Conservation (phyloP, 805 yeast genomes). For the Starmerella stigmatis region DNA sequence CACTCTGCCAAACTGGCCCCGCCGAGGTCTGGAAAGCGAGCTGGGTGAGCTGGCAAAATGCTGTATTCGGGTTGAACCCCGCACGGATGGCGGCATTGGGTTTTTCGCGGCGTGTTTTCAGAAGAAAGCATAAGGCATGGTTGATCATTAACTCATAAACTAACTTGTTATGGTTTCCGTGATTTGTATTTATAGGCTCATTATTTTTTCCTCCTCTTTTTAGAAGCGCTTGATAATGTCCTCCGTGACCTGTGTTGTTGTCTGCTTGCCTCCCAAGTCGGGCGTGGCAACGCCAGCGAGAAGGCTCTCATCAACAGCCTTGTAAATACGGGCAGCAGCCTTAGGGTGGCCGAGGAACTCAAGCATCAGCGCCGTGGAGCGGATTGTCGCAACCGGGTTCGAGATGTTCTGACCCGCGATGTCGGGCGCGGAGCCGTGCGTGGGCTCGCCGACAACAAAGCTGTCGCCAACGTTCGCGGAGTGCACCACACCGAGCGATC, state of each 20-base stretch:
- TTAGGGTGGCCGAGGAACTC: conserved; percentile 87
- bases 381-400: conserved; percentile 94
- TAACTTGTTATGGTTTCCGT: neutral
- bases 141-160: neutral
- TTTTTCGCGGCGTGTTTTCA: conserved; percentile 92
- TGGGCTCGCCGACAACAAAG: conserved; percentile 97
- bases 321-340: conserved; percentile 85
- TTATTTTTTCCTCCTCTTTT: neutral
- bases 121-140: conserved; percentile 26
- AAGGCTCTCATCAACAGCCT: conserved; percentile 90
- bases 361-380: conserved; percentile 94
- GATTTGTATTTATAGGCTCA: neutral
- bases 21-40: conserved; percentile 70
- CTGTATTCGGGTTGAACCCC: conserved; percentile 76
- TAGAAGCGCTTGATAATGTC: conserved; percentile 56
- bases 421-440: conserved; percentile 99
- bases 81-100: conserved; percentile 96
- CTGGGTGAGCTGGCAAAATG: conserved; percentile 46
- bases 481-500: conserved; percentile 96
- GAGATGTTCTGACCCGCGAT: conserved; percentile 84
- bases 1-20: conserved; percentile 77
- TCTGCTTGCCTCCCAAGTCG: conserved; percentile 83
- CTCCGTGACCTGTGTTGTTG: conserved; percentile 77
- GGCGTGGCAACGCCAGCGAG: conserved; percentile 76
- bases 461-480: conserved; percentile 94